These are phyloP conservation scores for Artemisia princeps DNA, from an alignment of 140 eudicot genomes.

Conservation along the genomic window DNA sequence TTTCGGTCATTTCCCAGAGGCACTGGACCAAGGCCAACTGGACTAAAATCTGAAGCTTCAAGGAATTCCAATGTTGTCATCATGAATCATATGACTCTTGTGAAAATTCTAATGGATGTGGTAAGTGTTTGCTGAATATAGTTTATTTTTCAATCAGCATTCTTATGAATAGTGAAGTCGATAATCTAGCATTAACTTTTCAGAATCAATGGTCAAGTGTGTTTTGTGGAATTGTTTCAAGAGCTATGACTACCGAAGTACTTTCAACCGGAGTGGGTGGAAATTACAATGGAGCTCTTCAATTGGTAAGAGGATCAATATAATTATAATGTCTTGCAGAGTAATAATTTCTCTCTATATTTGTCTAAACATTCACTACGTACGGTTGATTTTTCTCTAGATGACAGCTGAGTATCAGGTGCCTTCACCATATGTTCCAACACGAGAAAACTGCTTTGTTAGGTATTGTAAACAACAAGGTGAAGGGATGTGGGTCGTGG, in stretches of 20 bases:
- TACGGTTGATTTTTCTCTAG: conserved; percentile 26
- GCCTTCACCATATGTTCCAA: conserved; percentile 94
- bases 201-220: conserved; percentile 89
- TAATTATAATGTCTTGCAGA: neutral
- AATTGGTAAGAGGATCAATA: conserved; percentile 57
- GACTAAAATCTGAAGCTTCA: conserved; percentile 73
- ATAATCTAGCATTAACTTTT: neutral
- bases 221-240: conserved; percentile 79
- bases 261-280: conserved; percentile 94
- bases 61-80: conserved; percentile 80
- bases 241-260: conserved; percentile 81
- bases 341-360: neutral
- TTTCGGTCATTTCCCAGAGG: conserved; percentile 65
- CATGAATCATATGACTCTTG: conserved; percentile 77
- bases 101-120: conserved; percentile 91
- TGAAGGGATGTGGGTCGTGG: conserved; percentile 85
- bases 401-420: conserved; percentile 93
- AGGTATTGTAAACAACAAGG: conserved; percentile 76
- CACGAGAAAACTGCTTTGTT: conserved; percentile 79
- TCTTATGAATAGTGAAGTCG: neutral
- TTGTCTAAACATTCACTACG: conserved; percentile 1
- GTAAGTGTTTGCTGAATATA: conserved; percentile 24
- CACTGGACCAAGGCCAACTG: conserved; percentile 72
- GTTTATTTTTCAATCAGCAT: neutral
- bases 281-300: conserved; percentile 86